Evolutionary conservation across 2,329 filamentous ascomycete species (phyloP).

Genomic region (Cercospora janseana): DNA sequence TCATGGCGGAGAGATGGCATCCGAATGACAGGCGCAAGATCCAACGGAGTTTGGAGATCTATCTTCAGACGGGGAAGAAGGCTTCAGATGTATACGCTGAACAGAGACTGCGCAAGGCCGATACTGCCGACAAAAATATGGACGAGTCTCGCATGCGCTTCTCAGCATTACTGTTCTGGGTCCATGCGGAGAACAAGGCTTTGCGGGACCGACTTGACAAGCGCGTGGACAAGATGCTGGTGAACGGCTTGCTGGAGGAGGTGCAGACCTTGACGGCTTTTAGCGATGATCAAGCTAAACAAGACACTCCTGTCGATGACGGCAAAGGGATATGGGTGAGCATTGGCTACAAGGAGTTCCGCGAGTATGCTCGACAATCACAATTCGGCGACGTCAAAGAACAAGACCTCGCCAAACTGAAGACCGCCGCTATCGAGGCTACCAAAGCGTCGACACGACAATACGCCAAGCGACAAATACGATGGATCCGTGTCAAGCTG

Average conservation of each 20-base stretch:
- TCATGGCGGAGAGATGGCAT: conserved; percentile 90
- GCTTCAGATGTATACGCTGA: conserved; percentile 86
- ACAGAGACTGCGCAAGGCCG: conserved; percentile 49
- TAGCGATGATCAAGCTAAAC: conserved; percentile 41
- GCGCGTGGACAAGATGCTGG: conserved; percentile 82
- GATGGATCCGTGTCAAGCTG: conserved; percentile 84
- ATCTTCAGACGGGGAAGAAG: conserved; percentile 71
- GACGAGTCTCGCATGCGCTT: conserved; percentile 45
- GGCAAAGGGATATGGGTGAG: conserved; percentile 91
- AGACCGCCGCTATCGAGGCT: conserved; percentile 62
- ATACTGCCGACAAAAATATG: conserved; percentile 13
- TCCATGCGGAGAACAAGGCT: conserved; percentile 68
- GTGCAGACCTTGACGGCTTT: conserved; percentile 55
- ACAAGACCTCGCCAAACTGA: conserved; percentile 55
- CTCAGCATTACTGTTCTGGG: conserved; percentile 76
- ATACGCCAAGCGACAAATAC: conserved; percentile 79
- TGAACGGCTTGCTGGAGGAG: conserved; percentile 62
- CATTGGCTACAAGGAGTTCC: conserved; percentile 92
- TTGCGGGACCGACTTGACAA: conserved; percentile 69
- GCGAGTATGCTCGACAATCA: conserved; percentile 58
- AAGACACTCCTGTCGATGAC: conserved; percentile 62
- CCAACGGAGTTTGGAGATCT: conserved; percentile 84
- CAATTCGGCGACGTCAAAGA: conserved; percentile 28
- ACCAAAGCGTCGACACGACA: conserved; percentile 82
- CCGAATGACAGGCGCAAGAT: conserved; percentile 92